phyloP scores from a whole-genome alignment of 495 filamentous ascomycete genomes.

The Neurospora sp. region DNA sequence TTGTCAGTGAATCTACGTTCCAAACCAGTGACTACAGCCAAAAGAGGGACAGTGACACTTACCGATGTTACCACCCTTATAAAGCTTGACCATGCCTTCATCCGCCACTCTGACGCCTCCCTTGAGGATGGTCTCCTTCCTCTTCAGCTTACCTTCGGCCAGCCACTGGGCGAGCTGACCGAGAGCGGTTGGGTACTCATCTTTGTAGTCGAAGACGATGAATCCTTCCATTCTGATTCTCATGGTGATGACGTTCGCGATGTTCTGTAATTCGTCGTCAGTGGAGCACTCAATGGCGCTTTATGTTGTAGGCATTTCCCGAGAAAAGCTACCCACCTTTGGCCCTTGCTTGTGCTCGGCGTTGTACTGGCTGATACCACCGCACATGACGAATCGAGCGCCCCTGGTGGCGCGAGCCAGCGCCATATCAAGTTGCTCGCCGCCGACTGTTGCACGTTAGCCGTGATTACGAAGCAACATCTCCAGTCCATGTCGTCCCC shows the following conservation, averaged over 20 bases:
- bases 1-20: neutral
- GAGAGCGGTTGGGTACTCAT: conserved; percentile 29
- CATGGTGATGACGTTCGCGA: conserved; percentile 25
- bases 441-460: conserved; percentile 35
- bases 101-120: conserved; percentile 43
- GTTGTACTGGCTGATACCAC: conserved; percentile 38
- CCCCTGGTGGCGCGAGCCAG: conserved; percentile 43
- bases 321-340: conserved; percentile 7
- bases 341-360: conserved; percentile 14
- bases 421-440: conserved; percentile 53
- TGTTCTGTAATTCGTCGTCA: conserved; percentile 12
- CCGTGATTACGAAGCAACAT: neutral
- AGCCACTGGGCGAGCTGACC: conserved; percentile 42
- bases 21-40: too few species aligned
- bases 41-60: conserved; percentile 7
- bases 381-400: conserved; percentile 53
- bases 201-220: conserved; percentile 45
- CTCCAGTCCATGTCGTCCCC: too few species aligned
- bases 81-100: conserved; percentile 38
- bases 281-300: neutral
- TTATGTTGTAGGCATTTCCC: neutral
- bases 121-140: conserved; percentile 46
- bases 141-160: conserved; percentile 43
- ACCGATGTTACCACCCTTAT: conserved; percentile 47
- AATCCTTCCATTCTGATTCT: conserved; percentile 49